phyloP scores from a whole-genome alignment of 108 stramenopile species.

The Skeletonema costatum region DNA sequence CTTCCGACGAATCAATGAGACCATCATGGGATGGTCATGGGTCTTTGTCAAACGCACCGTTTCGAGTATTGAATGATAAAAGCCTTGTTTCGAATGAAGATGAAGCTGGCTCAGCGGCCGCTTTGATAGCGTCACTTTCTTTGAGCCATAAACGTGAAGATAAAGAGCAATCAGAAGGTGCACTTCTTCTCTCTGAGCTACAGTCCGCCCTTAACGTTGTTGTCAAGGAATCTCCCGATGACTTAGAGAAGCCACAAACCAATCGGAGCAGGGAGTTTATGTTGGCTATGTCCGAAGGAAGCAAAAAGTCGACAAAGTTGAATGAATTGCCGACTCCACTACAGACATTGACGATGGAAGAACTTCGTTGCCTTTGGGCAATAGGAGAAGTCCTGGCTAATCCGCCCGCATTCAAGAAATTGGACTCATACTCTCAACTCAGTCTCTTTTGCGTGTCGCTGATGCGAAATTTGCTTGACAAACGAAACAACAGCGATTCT shows the following conservation, averaged over 20 bases:
- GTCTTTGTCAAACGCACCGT: conserved; percentile 55
- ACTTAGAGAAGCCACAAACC: background rate
- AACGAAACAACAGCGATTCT: background rate
- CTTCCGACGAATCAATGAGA: conserved; percentile 34
- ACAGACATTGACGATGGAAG: conserved; percentile 41
- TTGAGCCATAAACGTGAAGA: background rate
- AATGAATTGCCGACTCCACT: conserved; percentile 37
- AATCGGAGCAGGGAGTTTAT: conserved; percentile 37
- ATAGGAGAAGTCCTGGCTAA: conserved; percentile 58
- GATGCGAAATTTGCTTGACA: conserved; percentile 32
- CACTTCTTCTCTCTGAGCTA: conserved; percentile 28
- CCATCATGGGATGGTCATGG: conserved; percentile 46
- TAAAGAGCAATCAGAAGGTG: conserved; percentile 18
- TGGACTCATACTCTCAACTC: conserved; percentile 64
- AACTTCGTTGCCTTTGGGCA: conserved; percentile 64
- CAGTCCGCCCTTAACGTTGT: conserved; percentile 21
- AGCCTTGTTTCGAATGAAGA: conserved; percentile 13
- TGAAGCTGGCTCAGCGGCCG: conserved; percentile 30
- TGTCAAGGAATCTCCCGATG: conserved; percentile 2
- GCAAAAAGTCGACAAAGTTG: conserved; percentile 1
- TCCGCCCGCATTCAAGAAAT: conserved; percentile 56
- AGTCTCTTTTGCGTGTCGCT: conserved; percentile 48
- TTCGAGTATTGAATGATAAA: conserved; percentile 35
- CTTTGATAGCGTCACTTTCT: conserved; percentile 45
- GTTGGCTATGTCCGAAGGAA: conserved; percentile 20